phyloP scores from a whole-genome alignment of 306 rosid genomes.

The Begonia masoniana region DNA sequence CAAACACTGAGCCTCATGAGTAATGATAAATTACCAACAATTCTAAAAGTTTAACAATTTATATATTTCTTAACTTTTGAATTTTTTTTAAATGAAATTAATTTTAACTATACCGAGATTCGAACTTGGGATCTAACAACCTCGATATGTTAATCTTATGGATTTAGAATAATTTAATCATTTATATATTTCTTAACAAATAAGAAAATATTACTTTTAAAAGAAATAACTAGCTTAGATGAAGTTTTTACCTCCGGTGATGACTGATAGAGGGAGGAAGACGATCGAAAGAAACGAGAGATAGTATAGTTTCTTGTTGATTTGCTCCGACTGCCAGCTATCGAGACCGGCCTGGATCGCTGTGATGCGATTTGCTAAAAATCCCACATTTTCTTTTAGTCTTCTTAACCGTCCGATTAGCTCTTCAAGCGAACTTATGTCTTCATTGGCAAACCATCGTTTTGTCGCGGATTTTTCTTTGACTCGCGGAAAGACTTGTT shows the following conservation, averaged over 20 bases:
- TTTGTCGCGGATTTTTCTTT: slow-evolving; percentile 83
- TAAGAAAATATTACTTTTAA: slow-evolving; percentile 1
- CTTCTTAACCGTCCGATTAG: slow-evolving; percentile 71
- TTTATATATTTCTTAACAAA: background rate
- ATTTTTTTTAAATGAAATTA: too few species aligned
- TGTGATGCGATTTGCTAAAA: slow-evolving; percentile 74
- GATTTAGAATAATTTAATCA: background rate
- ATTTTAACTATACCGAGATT: too few species aligned
- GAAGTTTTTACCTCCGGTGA: slow-evolving; percentile 61
- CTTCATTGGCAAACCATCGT: slow-evolving; percentile 66
- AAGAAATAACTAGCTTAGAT: background rate
- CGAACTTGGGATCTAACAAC: too few species aligned
- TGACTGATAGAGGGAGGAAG: slow-evolving; percentile 81
- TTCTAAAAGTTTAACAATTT: too few species aligned
- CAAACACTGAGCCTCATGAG: slow-evolving; percentile 41
- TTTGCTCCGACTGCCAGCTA: slow-evolving; percentile 94
- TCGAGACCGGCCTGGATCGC: slow-evolving; percentile 92
- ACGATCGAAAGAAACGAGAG: slow-evolving; percentile 81
- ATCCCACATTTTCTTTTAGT: slow-evolving; percentile 89
- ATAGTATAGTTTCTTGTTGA: slow-evolving; percentile 81
- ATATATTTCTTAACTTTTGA: too few species aligned
- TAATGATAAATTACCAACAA: too few species aligned
- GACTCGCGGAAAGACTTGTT: slow-evolving; percentile 86
- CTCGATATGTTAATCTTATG: too few species aligned
- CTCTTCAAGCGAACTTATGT: slow-evolving; percentile 65